A percentile compares a stretch with the other conserved stretches of the same genome.
phyloP scores from a whole-genome alignment of 345 rosid species.

The Iberis pinnata region DNA sequence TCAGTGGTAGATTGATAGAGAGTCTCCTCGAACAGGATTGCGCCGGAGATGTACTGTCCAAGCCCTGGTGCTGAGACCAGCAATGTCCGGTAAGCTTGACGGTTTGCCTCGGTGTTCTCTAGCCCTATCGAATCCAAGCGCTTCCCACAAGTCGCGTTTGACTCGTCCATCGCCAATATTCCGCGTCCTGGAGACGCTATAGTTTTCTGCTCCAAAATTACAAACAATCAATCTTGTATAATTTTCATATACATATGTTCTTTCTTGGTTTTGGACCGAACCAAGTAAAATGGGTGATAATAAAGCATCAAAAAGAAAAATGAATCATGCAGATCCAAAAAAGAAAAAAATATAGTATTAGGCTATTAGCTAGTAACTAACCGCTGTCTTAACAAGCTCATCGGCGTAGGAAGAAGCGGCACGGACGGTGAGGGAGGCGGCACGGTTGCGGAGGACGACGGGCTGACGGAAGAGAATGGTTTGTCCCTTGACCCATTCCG shows the following conservation, averaged over 20 bases:
- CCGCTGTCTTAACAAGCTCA: conserved; percentile 92
- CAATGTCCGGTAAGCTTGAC: conserved; percentile 90
- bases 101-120: conserved; percentile 95
- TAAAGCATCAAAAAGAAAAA: too few relatives aligned
- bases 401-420: conserved; percentile 80
- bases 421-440: conserved; percentile 47
- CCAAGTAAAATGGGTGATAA: too few relatives aligned
- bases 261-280: too few relatives aligned
- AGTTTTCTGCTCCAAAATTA: conserved; percentile 50
- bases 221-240: too few relatives aligned
- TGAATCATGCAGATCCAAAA: too few relatives aligned
- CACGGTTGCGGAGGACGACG: conserved; percentile 36
- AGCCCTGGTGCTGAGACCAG: conserved; percentile 72
- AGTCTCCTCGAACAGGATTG: conserved; percentile 94
- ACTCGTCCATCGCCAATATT: conserved; percentile 96
- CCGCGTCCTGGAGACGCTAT: conserved; percentile 91
- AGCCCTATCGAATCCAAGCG: conserved; percentile 82
- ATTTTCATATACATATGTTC: too few relatives aligned
- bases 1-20: conserved; percentile 82
- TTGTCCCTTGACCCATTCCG: conserved; percentile 71
- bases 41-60: conserved; percentile 80
- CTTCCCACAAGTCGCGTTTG: conserved; percentile 93
- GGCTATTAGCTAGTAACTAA: too few relatives aligned
- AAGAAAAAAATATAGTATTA: too few relatives aligned
- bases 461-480: conserved; percentile 45